Evolutionary conservation across 2,329 filamentous ascomycete genomes (phyloP), one percentile per base, ranked within the genome.

Genomic region (Fusarium albosuccineum): DNA sequence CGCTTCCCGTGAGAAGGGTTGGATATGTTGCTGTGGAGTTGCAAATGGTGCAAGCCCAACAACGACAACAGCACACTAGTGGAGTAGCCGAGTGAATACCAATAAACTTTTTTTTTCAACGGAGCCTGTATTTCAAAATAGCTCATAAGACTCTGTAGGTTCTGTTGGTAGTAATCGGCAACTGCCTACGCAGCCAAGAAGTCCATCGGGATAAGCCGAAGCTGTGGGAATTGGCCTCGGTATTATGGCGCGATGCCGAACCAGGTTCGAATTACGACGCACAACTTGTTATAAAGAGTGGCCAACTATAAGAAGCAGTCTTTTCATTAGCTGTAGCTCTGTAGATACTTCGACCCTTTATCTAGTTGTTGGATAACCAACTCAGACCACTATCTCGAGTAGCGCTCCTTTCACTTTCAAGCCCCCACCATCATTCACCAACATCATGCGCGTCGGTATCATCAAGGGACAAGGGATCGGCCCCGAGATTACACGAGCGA

Each of bases 401-500:
- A n/a, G 36, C 3, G n/a, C 13, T 39, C 7, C 13, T 39, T n/a
- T 26, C 26, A 17, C 40, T 9, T 26, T 2, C 42, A 26, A 33
- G 26, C 17, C 27, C 42, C 42, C 22, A 16, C 42, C 27, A 16
- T 11, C n/a, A 4, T 16, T 30, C 42, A 45, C 27, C 14, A 29
- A 29, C 42, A 45, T 39, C 22, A 51, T 55, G 57, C 57, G 57
- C 9, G 17, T 60, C 37, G 57, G 57, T 3, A 60, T 60, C 17
- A 22, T 60, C 5, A 37, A 14, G 37, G 57, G 51, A 11, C 54
- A 56, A 16, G 51, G 57, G 8, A 60, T 60, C 33, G 57, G 51
- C 10, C 57, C 57, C 2, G 57, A 60, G 16, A 60, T 60, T 27
- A 56, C 42, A 3, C 45, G 22, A 51, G 45, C 57, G 17, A 60